Conservation (phyloP, 116 monocot genomes). For the Cymodocea nodosa region DNA sequence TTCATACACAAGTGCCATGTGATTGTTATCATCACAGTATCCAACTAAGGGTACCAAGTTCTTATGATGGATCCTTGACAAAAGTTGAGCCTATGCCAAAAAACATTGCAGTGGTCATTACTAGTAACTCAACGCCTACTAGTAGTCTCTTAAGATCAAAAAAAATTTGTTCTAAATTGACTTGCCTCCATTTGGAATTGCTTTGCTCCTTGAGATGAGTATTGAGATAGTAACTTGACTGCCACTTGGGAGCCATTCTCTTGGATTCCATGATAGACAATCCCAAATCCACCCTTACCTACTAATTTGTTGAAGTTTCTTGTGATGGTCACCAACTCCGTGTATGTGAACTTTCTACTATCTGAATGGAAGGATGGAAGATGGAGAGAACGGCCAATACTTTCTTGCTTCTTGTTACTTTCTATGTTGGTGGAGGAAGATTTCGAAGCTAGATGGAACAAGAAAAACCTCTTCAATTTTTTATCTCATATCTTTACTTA, state of each 20-base stretch:
- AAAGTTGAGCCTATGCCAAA: slow-evolving; percentile 24
- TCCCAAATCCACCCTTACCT: slow-evolving; percentile 43
- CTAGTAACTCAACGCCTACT: no score
- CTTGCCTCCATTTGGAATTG: slow-evolving; percentile 42
- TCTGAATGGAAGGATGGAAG: slow-evolving; percentile 1
- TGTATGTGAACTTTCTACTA: background rate
- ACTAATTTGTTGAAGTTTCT: slow-evolving; percentile 19
- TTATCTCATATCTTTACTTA: no score
- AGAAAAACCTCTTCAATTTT: no score
- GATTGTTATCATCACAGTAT: background rate
- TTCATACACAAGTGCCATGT: slow-evolving; percentile 8
- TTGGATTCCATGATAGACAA: slow-evolving; percentile 25
- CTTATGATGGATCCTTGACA: no score
- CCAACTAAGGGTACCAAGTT: background rate
- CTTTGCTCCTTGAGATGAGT: slow-evolving; percentile 25
- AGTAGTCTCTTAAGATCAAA: background rate
- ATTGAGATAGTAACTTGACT: slow-evolving; percentile 22
- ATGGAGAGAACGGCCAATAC: background rate
- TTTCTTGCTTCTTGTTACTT: background rate
- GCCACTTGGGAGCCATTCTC: slow-evolving; percentile 30
- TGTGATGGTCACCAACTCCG: slow-evolving; percentile 13
- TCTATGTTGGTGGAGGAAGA: no score
- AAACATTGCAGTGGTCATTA: background rate
- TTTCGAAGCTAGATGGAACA: no score
- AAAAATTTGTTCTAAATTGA: background rate